These are phyloP conservation scores for Kwoniella sp. DNA, from an alignment of 768 basidiomycete species.

Conservation along the genomic window DNA sequence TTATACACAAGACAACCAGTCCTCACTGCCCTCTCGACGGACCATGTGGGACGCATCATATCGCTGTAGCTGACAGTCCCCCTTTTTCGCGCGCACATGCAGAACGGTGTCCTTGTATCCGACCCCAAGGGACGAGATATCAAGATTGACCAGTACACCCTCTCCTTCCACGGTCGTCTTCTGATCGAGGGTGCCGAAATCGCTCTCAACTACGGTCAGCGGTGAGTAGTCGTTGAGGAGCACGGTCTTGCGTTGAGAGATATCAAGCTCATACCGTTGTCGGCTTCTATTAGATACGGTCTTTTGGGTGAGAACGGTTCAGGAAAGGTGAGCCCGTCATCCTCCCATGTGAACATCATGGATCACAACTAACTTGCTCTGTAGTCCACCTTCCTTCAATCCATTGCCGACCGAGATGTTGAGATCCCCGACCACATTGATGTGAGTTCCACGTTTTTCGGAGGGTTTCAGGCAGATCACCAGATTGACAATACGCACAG, in stretches of 20 bases:
- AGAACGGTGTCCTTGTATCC: slow-evolving; percentile 87
- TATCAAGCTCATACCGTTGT: neutral
- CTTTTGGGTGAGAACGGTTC: slow-evolving; percentile 95
- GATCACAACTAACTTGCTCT: neutral
- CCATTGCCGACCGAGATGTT: slow-evolving; percentile 91
- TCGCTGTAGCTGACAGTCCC: neutral
- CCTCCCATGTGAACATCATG: neutral
- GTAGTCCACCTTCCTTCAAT: slow-evolving; percentile 93
- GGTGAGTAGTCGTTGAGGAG: slow-evolving; percentile 26
- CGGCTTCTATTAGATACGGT: slow-evolving; percentile 65
- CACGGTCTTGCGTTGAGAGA: neutral
- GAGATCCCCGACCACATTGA: slow-evolving; percentile 93
- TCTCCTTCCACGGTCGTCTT: slow-evolving; percentile 94
- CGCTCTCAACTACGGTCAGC: slow-evolving; percentile 56
- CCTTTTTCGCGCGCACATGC: slow-evolving; percentile 52
- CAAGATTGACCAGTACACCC: slow-evolving; percentile 92
- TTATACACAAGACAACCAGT: too few relatives aligned
- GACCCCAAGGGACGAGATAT: slow-evolving; percentile 92
- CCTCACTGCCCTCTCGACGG: too few relatives aligned
- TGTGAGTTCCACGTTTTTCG: slow-evolving; percentile 54
- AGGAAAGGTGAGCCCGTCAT: slow-evolving; percentile 72
- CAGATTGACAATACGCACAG: slow-evolving; percentile 44
- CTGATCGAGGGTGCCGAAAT: slow-evolving; percentile 59
- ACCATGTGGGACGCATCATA: too few relatives aligned
- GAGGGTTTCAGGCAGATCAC: too few relatives aligned